These are phyloP conservation scores for Trichocladium antarcticum DNA, from an alignment of 495 filamentous ascomycete genomes.

Conservation along the genomic window DNA sequence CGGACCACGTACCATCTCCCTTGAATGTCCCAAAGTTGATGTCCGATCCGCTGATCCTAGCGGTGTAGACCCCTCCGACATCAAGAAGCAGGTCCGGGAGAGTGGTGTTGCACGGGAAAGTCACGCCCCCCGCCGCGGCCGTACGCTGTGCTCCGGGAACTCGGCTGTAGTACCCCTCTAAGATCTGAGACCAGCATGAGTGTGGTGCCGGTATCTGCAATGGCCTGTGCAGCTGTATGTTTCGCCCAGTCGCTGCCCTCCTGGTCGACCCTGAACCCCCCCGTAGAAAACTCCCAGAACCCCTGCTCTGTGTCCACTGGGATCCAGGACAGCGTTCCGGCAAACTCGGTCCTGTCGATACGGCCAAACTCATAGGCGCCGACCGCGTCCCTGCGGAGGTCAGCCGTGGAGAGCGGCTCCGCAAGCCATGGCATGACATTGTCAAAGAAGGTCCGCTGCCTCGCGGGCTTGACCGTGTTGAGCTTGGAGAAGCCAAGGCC, in stretches of 20 bases:
- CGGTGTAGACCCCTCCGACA: slow-evolving; percentile 49
- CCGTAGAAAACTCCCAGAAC: slow-evolving; percentile 65
- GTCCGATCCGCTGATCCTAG: slow-evolving; percentile 51
- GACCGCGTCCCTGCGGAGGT: too few relatives aligned
- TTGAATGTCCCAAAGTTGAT: slow-evolving; percentile 56
- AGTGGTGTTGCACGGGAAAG: slow-evolving; percentile 49
- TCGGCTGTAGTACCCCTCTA: slow-evolving; percentile 49
- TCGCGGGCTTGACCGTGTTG: too few relatives aligned
- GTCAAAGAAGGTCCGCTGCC: too few relatives aligned
- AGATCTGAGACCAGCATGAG: slow-evolving; percentile 59
- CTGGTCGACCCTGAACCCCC: slow-evolving; percentile 45
- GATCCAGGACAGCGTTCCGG: too few relatives aligned
- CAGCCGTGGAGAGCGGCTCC: too few relatives aligned
- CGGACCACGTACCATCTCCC: slow-evolving; percentile 32
- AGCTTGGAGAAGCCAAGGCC: too few relatives aligned
- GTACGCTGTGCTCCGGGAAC: slow-evolving; percentile 46
- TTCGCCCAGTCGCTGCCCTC: slow-evolving; percentile 10
- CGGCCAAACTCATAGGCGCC: too few relatives aligned
- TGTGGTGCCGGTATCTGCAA: slow-evolving; percentile 65
- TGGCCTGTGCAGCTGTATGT: slow-evolving; percentile 41
- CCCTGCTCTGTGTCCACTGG: too few relatives aligned
- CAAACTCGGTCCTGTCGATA: too few relatives aligned
- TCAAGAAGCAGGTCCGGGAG: slow-evolving; percentile 59
- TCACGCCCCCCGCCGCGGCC: slow-evolving; percentile 45
- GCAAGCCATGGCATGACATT: too few relatives aligned